phyloP scores from a whole-genome alignment of 1,284 basidiomycete species.

The Marasmius fiardii region DNA sequence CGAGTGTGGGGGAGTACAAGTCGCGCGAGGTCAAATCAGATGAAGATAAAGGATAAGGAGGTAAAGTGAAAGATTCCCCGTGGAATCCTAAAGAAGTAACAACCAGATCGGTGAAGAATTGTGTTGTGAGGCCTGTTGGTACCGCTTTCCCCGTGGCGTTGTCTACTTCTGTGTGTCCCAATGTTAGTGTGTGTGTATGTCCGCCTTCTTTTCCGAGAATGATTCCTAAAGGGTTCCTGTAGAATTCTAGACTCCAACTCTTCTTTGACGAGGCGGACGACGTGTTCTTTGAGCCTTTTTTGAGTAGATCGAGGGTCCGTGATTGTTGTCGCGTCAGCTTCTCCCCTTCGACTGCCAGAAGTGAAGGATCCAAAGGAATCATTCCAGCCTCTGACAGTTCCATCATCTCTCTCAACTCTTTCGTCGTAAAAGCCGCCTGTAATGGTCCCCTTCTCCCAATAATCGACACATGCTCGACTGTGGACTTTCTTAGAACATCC shows the following conservation, averaged over 20 bases:
- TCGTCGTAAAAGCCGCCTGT: slow-evolving; percentile 91
- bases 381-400: slow-evolving; percentile 72
- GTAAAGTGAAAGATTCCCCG: slow-evolving; percentile 4
- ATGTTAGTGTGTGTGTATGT: not conserved
- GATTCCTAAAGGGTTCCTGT: slow-evolving; percentile 65
- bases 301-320: slow-evolving; percentile 63
- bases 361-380: slow-evolving; percentile 48
- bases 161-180: slow-evolving; percentile 1
- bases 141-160: not conserved
- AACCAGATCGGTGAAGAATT: slow-evolving; percentile 23
- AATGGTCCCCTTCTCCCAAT: slow-evolving; percentile 85
- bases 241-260: slow-evolving; percentile 82
- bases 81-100: slow-evolving; percentile 9
- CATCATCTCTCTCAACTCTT: slow-evolving; percentile 92
- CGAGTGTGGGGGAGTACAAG: slow-evolving; percentile 28
- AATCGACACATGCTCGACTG: slow-evolving; percentile 78
- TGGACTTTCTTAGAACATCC: slow-evolving; percentile 59
- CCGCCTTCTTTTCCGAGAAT: slow-evolving; percentile 27
- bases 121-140: not conserved
- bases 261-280: slow-evolving; percentile 46
- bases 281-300: slow-evolving; percentile 59
- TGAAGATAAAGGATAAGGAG: not conserved
- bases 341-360: slow-evolving; percentile 31
- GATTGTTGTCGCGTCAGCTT: slow-evolving; percentile 62
- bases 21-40: not conserved